Conservation (phyloP, 2,329 filamentous ascomycete species). For the Botrytis pseudocinerea region DNA sequence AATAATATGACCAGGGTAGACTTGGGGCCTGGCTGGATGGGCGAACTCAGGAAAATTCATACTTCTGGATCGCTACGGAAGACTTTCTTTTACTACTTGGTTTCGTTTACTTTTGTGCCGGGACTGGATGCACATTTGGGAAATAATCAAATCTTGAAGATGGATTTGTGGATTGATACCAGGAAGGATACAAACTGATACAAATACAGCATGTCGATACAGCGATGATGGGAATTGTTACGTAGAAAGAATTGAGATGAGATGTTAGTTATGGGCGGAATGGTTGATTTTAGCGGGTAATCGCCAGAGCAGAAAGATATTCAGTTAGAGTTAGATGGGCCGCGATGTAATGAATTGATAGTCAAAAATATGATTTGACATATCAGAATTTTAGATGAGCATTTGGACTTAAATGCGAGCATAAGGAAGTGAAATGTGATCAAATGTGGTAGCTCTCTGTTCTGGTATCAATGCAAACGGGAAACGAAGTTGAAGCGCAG, state of each 20-base stretch:
- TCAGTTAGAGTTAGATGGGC: not conserved
- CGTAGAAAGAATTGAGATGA: not conserved
- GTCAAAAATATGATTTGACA: not conserved
- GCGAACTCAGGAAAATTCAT: constrained; percentile 11
- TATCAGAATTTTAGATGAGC: not conserved
- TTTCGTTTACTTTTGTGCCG: constrained; percentile 12
- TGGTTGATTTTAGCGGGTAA: not conserved
- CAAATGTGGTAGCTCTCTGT: not conserved
- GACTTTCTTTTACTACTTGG: constrained; percentile 9
- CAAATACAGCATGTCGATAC: constrained; percentile 1
- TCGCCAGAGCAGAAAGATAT: constrained; percentile 5
- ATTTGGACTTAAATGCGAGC: not conserved
- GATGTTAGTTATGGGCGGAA: not conserved
- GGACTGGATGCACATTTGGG: constrained; percentile 7
- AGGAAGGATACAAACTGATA: constrained; percentile 6
- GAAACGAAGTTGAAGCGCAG: too few species aligned
- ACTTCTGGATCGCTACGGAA: constrained; percentile 7
- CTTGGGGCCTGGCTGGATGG: constrained; percentile 15
- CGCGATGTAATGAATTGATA: constrained; percentile 13
- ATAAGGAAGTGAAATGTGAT: not conserved
- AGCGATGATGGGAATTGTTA: not conserved
- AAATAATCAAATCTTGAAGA: constrained; percentile 6
- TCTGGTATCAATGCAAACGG: not conserved
- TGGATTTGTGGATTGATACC: constrained; percentile 15
- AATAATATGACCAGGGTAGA: constrained; percentile 19